Base-by-base conservation (phyloP, 768 basidiomycete species). In the Amanita exitialis region DNA sequence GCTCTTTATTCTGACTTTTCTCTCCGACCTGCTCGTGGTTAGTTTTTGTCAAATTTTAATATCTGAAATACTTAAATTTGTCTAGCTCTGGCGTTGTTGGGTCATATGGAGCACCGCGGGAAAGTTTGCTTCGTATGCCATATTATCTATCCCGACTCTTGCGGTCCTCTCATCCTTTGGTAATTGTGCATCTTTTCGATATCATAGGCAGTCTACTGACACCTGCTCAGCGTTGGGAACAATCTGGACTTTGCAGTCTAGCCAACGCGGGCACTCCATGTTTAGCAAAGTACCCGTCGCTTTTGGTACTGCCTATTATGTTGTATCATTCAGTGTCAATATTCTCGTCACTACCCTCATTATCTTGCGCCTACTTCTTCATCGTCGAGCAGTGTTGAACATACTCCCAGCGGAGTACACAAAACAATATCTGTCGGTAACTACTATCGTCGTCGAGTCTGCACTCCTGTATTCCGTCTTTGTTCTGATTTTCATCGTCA, bases 1-100 rank as follows among this genome's bases (percentile, higher is more conserved):
- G 0, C 60, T 74, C 13, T 74, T 75, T 52, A 57, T 74, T 6
- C 56, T 72, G 43, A 73, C 72, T 0, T 70, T 70, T 55, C 61
- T 73, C 18, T 67, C 66, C n/a, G 70, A 71, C 46, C 53, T 66
- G 4, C 62, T 69, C 12, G 63, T 72, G 54, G 67, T 69, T 45
- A 54, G 64, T 47, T 10, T 18, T 21, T 23, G 20, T n/a, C 37
- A 23, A 21, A 20, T 28, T 41, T 30, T 34, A 20, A 16, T 44
- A 23, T 20, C 28, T 45, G 13, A 39, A 23, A 12, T 53, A n/a
- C 47, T 30, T 6, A 20, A n/a, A 23, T 47, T 20, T 36, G 5
- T 42, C 9, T 50, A 69, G 70, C 57, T 69, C 48, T 73, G 69
- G 69, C 61, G 70, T 7, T 72, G 68, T 53, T 68, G 64, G 61